Conservation (phyloP, 2,329 filamentous ascomycete species). For the Scopulariopsis brevicaulis region DNA sequence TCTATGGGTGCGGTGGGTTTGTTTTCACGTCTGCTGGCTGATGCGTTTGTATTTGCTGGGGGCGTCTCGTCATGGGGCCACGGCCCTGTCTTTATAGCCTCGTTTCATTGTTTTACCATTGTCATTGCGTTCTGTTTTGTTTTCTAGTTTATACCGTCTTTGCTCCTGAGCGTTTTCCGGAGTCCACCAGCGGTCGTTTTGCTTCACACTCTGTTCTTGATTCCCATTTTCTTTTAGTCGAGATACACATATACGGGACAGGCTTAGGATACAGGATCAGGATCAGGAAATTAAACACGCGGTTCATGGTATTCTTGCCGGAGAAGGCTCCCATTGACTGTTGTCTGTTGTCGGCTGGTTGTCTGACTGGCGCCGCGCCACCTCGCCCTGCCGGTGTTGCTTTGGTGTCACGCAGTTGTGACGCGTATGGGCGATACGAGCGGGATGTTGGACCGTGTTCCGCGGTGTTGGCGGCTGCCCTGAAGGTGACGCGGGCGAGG, state of each 20-base stretch:
- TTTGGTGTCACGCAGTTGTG: too few species aligned
- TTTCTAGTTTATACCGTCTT: background rate
- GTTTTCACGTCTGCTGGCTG: background rate
- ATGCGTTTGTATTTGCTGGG: background rate
- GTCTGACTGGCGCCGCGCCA: too few species aligned
- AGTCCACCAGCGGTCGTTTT: background rate
- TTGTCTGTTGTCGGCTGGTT: background rate
- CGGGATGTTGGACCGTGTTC: too few species aligned
- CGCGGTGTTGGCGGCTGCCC: too few species aligned
- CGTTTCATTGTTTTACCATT: background rate
- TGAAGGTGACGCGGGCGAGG: too few species aligned
- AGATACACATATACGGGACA: background rate
- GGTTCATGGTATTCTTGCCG: background rate
- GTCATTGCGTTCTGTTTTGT: background rate
- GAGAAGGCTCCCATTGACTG: background rate
- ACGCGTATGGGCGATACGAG: background rate
- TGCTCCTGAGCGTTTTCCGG: background rate
- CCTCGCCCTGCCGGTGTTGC: too few species aligned
- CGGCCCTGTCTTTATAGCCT: background rate
- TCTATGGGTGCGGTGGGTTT: background rate
- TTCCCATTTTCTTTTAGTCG: background rate
- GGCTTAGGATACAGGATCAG: background rate
- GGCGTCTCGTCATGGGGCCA: background rate
- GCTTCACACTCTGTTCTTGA: background rate
- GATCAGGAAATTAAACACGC: background rate